These are phyloP conservation scores for Rhododendron ferrugineum DNA, from an alignment of 148 eudicot species.

Conservation along the genomic window DNA sequence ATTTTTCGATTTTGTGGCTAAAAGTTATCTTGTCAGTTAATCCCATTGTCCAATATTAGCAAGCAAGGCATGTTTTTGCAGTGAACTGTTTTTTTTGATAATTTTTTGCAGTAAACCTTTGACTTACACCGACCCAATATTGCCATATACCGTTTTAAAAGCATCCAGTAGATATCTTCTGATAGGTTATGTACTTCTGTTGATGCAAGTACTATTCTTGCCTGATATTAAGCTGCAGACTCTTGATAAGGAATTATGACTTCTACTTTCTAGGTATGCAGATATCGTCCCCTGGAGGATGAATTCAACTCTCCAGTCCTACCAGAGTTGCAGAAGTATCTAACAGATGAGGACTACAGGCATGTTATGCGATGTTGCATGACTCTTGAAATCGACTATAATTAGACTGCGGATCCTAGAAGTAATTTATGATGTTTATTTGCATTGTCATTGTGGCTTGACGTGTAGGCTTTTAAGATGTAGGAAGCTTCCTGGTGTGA, in stretches of 20 bases:
- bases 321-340: slow-evolving; percentile 72
- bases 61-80: background rate
- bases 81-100: background rate
- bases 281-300: slow-evolving; percentile 75
- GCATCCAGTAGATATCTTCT: background rate
- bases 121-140: background rate
- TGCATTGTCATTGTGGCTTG: background rate
- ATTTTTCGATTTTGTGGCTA: background rate
- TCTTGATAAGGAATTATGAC: background rate
- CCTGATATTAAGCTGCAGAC: background rate
- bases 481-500: background rate
- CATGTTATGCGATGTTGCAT: slow-evolving; percentile 11
- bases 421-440: background rate
- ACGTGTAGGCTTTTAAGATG: background rate
- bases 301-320: slow-evolving; percentile 72
- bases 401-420: background rate
- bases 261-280: slow-evolving; percentile 60
- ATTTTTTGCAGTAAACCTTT: background rate
- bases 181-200: background rate
- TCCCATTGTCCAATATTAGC: background rate
- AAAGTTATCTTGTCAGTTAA: background rate
- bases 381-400: background rate
- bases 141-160: background rate
- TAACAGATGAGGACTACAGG: slow-evolving; percentile 91
- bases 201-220: background rate